Evolutionary conservation across 768 basidiomycete genomes (phyloP), one percentile per base, ranked within the genome.

Genomic region (Tricholoma flavovirens): DNA sequence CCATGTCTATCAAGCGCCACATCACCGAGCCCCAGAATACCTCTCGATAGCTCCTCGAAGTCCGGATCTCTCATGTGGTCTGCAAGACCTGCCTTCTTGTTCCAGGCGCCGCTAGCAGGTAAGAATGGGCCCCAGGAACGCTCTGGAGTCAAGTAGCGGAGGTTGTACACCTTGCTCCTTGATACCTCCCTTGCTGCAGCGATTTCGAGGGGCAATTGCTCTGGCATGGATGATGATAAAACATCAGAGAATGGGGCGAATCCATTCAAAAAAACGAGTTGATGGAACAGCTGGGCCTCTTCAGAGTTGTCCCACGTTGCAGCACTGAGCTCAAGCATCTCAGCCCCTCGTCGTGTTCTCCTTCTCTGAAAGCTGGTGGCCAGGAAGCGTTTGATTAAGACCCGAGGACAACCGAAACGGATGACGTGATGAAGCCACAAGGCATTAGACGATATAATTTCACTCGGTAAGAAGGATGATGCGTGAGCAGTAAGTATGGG

Each of bases 181-280:
- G 75, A 73, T 7, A 67, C 51, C 33, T 66, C 61, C 19, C 73
- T 71, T 4, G 68, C 68, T 9, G 55, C 53, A 2, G 53, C 30
- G 14, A 48, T 52, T 5, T 60, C 54, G 0, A 59, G 33, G 1
- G 49, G 12, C 1, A 55, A 46, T 30, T 59, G 22, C 12, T 24
- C 56, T 10, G 48, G 17, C 14, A 21, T 1, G 22, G 43, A 26
- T 45, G 43, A n/a, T 8, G 30, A 9, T 26, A 36, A 17, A 49
- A 24, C 10, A 52, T 38, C 8, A 15, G 6, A 63, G 56, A 49
- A 67, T 54, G 3, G 75, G 66, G 14, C 69, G 50, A 79, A 78
- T 12, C 80, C 80, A 2, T 74, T 75, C 43, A 71, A 66, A 22
- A 77, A 77, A 2, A 79, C 60, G 48, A 82, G 71, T 46, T 70